Percentiles rank a stretch among this genome's conserved stretches.
These are phyloP conservation scores for Otatea glauca DNA, from an alignment of 176 grass and related monocot genomes.

Conservation along the genomic window DNA sequence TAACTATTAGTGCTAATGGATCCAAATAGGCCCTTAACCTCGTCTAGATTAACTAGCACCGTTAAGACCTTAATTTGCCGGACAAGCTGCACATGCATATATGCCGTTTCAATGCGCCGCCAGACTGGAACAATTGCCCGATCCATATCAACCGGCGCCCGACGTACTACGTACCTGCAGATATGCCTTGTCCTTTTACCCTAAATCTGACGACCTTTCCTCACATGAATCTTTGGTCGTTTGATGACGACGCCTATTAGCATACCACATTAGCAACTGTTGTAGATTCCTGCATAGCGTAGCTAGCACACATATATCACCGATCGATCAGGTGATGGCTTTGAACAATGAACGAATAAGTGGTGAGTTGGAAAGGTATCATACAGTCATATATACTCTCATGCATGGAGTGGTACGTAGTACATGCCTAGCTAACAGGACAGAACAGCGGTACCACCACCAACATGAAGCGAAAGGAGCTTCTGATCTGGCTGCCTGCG, in stretches of 20 bases:
- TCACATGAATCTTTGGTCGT: not conserved
- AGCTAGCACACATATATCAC: not conserved
- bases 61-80: not conserved
- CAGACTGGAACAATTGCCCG: not conserved
- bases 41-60: not conserved
- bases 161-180: not conserved
- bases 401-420: not conserved
- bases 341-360: not conserved
- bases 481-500: no score
- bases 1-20: no score
- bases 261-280: not conserved
- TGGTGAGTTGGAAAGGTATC: not conserved
- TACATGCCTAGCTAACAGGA: not conserved
- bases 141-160: not conserved
- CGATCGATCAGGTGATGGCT: not conserved
- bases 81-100: not conserved
- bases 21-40: not conserved
- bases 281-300: not conserved
- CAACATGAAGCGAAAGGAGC: no score
- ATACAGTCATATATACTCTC: no score
- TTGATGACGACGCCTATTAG: not conserved
- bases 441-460: no score
- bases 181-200: not conserved
- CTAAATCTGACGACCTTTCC: not conserved
- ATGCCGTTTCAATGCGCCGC: slow-evolving; percentile 2